Conservation (phyloP, 2,329 filamentous ascomycete genomes). For the Atkinsonella hypoxylon region DNA sequence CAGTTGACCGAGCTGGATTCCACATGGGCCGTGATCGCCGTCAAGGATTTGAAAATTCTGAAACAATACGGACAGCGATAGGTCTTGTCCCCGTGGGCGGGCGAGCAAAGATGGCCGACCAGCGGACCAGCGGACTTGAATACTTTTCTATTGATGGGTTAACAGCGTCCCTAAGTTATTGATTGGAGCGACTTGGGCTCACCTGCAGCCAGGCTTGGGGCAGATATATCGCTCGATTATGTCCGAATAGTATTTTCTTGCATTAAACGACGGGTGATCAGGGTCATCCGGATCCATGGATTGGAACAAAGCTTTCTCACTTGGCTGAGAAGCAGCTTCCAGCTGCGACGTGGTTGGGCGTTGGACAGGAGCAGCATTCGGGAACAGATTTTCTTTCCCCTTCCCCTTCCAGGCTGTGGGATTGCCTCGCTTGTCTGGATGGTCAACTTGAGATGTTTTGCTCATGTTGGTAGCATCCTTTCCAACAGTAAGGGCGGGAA, state of each 20-base stretch:
- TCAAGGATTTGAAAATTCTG: slow-evolving; percentile 26
- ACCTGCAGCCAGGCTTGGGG: slow-evolving; percentile 40
- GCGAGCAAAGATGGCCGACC: slow-evolving; percentile 31
- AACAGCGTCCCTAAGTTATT: not conserved
- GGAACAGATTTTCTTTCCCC: not conserved
- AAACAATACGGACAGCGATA: slow-evolving; percentile 34
- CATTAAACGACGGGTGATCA: slow-evolving; percentile 31
- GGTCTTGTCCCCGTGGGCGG: slow-evolving; percentile 23
- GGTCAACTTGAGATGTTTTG: not conserved
- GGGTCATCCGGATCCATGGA: slow-evolving; percentile 30
- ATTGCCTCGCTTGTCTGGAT: not conserved
- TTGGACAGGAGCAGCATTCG: slow-evolving; percentile 10
- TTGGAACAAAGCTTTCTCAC: slow-evolving; percentile 6
- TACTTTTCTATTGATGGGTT: slow-evolving; percentile 23
- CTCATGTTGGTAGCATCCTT: not conserved
- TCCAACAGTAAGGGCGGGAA: not conserved
- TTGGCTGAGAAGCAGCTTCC: slow-evolving; percentile 8
- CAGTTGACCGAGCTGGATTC: slow-evolving; percentile 32
- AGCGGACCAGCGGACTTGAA: slow-evolving; percentile 24
- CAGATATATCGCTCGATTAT: slow-evolving; percentile 37
- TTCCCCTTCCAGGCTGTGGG: not conserved
- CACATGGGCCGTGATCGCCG: slow-evolving; percentile 34
- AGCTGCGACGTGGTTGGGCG: slow-evolving; percentile 12
- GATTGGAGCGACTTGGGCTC: slow-evolving; percentile 14
- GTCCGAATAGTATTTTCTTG: slow-evolving; percentile 31